phyloP scores from a whole-genome alignment of 768 basidiomycete genomes.

The Sarcomyxa edulis region DNA sequence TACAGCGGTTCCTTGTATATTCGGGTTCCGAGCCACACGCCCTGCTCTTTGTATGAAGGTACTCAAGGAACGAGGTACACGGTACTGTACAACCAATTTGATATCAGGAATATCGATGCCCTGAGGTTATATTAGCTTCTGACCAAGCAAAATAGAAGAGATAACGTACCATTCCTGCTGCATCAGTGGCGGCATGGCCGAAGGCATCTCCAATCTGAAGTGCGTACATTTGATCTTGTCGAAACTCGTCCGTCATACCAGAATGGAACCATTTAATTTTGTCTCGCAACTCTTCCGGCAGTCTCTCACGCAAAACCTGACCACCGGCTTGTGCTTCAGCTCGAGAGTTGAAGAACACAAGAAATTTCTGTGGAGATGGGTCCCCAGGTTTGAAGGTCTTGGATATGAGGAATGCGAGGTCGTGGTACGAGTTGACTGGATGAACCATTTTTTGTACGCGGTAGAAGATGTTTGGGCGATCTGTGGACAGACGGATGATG shows the following conservation, averaged over 20 bases:
- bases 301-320: slow-evolving; percentile 7
- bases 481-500: slow-evolving; percentile 18
- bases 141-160: slow-evolving; percentile 3
- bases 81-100: slow-evolving; percentile 27
- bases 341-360: slow-evolving; percentile 22
- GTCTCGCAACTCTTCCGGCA: slow-evolving; percentile 7
- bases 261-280: slow-evolving; percentile 23
- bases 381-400: slow-evolving; percentile 1
- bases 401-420: slow-evolving; percentile 20
- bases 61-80: slow-evolving; percentile 15
- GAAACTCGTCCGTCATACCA: slow-evolving; percentile 16
- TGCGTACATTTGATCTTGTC: slow-evolving; percentile 9
- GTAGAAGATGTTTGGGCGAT: slow-evolving; percentile 27
- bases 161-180: slow-evolving; percentile 29
- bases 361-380: slow-evolving; percentile 8
- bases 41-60: slow-evolving; percentile 30
- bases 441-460: slow-evolving; percentile 17
- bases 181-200: slow-evolving; percentile 22
- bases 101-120: slow-evolving; percentile 30
- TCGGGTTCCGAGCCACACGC: slow-evolving; percentile 15
- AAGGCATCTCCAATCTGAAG: slow-evolving; percentile 14
- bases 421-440: slow-evolving; percentile 14
- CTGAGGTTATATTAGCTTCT: slow-evolving; percentile 13
- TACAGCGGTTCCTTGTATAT: slow-evolving; percentile 13
- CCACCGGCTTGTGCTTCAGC: slow-evolving; percentile 11